Evolutionary conservation across 148 eudicot species (phyloP), one percentile per base, ranked within the genome.

Genomic region (Rhododendron griersonianum): DNA sequence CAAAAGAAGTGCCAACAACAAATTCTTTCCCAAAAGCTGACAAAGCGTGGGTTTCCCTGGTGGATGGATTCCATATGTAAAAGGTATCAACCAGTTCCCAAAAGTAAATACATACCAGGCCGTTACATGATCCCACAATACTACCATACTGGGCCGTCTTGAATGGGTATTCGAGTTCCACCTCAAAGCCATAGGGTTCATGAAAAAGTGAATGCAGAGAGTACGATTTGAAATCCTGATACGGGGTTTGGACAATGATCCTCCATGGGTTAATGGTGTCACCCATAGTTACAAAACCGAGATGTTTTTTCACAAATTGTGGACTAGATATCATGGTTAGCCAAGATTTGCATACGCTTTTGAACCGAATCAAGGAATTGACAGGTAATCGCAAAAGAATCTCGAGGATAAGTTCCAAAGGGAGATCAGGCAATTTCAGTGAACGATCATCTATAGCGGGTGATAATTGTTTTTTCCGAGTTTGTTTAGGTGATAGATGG

Each of bases 321-420:
- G 78, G 78, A 76, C 3, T n/a, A 23, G 51, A 77, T 77, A 77
- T 77, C 51, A 39, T 19, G 80, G 28, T 41, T 8, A n/a, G 50
- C 51, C 80, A 77, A 77, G 80, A 77, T 41, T 77, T 77, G 80
- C 80, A 21, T 77, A 41, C 80, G n/a, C 80, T 16, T 77, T 41
- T 77, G 28, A 44, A 41, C 50, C 50, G 50, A 77, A 44, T 41
- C 80, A 77, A 41, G 3, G 80, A 77, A 21, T 77, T 77, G 30
- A 41, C 30, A 21, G 80, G 51, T 3, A 77, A 77, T 39, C 80
- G 25, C 30, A 77, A 21, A 16, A 77, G 80, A 77, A 77, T 77
- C 47, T 77, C 48, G 6, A 77, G 14, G 28, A 77, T 77, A 1
- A 77, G 80, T 41, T 77, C 80, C 11, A 10, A n/a, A 41, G 28